phyloP scores from a whole-genome alignment of 1,139 yeast genomes.

The Yamadazyma jaroonii region DNA sequence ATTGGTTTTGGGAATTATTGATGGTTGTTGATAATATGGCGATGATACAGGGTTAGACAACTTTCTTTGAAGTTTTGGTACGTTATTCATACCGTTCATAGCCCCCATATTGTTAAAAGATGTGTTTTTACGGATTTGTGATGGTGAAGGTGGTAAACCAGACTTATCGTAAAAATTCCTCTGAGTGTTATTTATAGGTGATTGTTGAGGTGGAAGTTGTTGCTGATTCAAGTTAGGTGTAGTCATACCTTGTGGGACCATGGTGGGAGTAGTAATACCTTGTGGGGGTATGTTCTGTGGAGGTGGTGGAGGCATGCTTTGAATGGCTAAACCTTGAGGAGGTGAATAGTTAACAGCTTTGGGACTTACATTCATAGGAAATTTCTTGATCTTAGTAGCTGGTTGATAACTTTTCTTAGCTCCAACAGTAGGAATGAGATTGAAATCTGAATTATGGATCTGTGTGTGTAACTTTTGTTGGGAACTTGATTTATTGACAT shows the following conservation, averaged over 20 bases:
- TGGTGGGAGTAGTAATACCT: not conserved
- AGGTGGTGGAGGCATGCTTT: not conserved
- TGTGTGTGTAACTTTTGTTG: conserved; percentile 44
- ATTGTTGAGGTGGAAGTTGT: conserved; percentile 4
- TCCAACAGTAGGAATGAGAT: conserved; percentile 28
- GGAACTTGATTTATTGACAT: conserved; percentile 37
- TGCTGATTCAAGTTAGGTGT: conserved; percentile 1
- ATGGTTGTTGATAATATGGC: conserved; percentile 7
- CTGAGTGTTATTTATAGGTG: not conserved
- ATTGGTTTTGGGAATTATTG: not conserved
- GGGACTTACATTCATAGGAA: conserved; percentile 10
- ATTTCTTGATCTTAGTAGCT: conserved; percentile 31
- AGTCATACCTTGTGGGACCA: not conserved
- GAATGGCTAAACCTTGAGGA: conserved; percentile 9
- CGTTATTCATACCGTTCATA: not conserved
- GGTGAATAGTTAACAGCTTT: conserved; percentile 10
- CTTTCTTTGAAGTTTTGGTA: conserved; percentile 7
- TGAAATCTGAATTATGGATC: conserved; percentile 35
- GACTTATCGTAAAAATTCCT: too few species aligned
- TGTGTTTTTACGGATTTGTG: conserved; percentile 3
- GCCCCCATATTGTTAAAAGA: not conserved
- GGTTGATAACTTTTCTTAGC: conserved; percentile 32
- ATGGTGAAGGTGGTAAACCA: conserved; percentile 2
- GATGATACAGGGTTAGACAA: conserved; percentile 5
- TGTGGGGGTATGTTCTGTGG: conserved; percentile 1